Evolutionary conservation across 1,284 basidiomycete species (phyloP), one percentile per base, ranked within the genome.

Genomic region (Clitocybe nebularis): DNA sequence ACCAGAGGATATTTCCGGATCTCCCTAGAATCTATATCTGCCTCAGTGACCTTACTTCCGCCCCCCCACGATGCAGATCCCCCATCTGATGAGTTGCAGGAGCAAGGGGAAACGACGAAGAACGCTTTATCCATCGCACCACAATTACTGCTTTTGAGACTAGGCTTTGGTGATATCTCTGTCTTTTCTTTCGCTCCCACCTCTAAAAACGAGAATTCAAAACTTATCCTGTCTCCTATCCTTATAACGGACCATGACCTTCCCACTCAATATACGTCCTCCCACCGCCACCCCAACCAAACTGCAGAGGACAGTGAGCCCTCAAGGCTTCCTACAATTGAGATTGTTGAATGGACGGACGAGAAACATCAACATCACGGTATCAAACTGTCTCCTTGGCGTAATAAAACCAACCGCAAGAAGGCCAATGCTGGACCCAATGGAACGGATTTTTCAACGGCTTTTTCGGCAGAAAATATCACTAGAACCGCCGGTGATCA

Each of bases 181-280:
- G 52, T 73, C 1, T 80, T 83, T 50, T 64, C 63, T 17, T 72
- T 80, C 37, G 46, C 6, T 32, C 51, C 37, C 16, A 24, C 36
- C 14, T 33, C 24, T 37, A 7, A 23, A 7, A 11, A 29, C n/a
- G 13, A 26, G 8, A 37, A 25, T 8, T 10, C 22, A 9, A 22
- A 60, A 39, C 43, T 64, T 44, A 43, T 59, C 29, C 71, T 78
- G 13, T 68, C 70, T 14, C 86, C 86, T 9, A 57, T 89, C 37
- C 51, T 89, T 11, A 74, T 87, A 41, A 79, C 75, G 2, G 86
- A 89, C 51, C 71, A 66, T 20, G 58, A 74, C 46, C 69, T 88
- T 14, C 55, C 63, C n/a, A 58, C 58, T 3, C 79, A 81, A 44
- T 80, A 81, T 55, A 38, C 62, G 28, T 44, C 58, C 9, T 46